These are phyloP conservation scores for Umbelopsis ramanniana DNA, from an alignment of 192 early-diverging fungal genomes.

Conservation along the genomic window DNA sequence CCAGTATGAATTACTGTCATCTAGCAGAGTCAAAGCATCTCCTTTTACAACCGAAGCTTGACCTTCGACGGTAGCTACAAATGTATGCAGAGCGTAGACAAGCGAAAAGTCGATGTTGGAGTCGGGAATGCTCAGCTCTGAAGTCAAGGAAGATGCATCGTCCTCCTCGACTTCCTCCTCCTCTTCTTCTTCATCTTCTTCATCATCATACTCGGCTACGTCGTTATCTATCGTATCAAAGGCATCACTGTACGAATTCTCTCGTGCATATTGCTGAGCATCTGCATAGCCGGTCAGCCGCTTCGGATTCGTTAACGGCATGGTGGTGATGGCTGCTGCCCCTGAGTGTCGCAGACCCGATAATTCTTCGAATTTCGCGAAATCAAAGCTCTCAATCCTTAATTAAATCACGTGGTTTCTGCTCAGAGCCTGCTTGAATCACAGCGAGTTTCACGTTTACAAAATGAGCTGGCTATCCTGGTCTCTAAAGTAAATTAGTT, in stretches of 20 bases:
- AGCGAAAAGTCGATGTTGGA: conserved; percentile 73
- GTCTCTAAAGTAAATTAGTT: no score
- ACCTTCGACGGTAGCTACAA: conserved; percentile 83
- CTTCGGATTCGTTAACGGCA: conserved; percentile 14
- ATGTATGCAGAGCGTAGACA: conserved; percentile 87
- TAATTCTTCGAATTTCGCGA: not conserved
- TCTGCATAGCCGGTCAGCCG: conserved; percentile 8
- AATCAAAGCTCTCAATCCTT: not conserved
- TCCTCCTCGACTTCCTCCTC: conserved; percentile 30
- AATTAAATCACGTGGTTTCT: conserved; percentile 7
- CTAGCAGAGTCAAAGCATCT: conserved; percentile 78
- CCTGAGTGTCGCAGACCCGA: not conserved
- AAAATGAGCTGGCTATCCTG: no score
- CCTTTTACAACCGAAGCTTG: conserved; percentile 81
- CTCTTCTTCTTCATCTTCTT: conserved; percentile 39
- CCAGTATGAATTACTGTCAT: conserved; percentile 89
- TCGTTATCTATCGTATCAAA: conserved; percentile 27
- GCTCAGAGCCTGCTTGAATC: no score
- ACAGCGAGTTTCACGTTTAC: no score
- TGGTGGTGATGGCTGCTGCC: not conserved
- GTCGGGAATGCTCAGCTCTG: conserved; percentile 53
- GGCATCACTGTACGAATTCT: conserved; percentile 2
- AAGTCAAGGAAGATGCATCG: conserved; percentile 49
- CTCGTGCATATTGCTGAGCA: not conserved
- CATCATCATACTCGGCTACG: conserved; percentile 39